Evolutionary conservation across 2,329 filamentous ascomycete genomes (phyloP).

Genomic region (Trichoderma arundinaceum): DNA sequence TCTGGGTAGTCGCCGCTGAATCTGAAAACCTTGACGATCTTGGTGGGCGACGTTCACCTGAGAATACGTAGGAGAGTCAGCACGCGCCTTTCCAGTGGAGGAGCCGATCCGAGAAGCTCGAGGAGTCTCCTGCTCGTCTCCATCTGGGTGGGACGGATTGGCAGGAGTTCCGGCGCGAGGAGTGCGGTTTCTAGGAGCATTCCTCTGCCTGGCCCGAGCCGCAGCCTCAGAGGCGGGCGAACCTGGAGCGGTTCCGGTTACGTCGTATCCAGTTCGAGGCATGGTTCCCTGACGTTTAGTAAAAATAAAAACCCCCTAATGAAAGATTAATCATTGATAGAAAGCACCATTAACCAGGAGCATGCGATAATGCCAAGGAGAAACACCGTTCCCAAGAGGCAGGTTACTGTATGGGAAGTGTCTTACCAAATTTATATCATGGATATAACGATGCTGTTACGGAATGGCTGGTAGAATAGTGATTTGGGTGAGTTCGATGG

Average conservation of each 20-base stretch:
- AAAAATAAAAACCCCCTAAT: neutral
- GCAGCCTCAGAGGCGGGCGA: constrained; percentile 22
- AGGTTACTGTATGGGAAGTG: neutral
- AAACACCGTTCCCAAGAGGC: neutral
- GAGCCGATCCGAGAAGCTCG: constrained; percentile 16
- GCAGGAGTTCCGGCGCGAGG: constrained; percentile 27
- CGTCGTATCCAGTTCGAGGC: constrained; percentile 28
- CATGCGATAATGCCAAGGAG: neutral
- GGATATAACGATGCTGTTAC: neutral
- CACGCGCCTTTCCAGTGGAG: neutral
- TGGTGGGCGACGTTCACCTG: constrained; percentile 3
- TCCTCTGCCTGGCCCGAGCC: constrained; percentile 21
- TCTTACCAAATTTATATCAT: neutral
- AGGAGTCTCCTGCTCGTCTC: constrained; percentile 26
- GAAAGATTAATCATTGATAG: neutral
- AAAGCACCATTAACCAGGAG: neutral
- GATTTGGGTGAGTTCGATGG: neutral
- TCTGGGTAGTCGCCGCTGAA: neutral
- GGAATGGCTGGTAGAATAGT: neutral
- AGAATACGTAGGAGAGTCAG: neutral
- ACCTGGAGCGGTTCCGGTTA: constrained; percentile 12
- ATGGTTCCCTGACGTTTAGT: neutral
- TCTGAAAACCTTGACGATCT: neutral
- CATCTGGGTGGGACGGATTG: constrained; percentile 4
- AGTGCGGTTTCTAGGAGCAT: constrained; percentile 15